Evolutionary conservation across 768 basidiomycete genomes (phyloP).

Genomic region (Suillus plorans): DNA sequence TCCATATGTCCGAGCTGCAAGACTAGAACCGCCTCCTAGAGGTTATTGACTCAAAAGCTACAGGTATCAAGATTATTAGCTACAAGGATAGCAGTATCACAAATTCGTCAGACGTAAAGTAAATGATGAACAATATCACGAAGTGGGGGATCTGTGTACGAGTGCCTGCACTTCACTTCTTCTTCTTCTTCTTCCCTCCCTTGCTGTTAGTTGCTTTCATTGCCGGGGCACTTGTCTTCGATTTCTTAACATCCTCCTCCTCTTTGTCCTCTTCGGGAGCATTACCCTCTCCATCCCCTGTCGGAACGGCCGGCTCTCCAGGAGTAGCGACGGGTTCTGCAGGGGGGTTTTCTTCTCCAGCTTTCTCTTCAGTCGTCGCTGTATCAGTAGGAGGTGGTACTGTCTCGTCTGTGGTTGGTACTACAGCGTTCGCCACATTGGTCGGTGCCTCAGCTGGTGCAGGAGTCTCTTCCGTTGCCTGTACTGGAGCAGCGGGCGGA

Average conservation of each 20-base stretch:
- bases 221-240: not conserved
- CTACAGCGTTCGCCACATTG: not conserved
- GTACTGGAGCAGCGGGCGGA: not conserved
- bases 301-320: slow-evolving; percentile 1
- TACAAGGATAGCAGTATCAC: not conserved
- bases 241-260: not conserved
- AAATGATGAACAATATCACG: not conserved
- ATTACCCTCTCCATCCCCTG: not conserved
- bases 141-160: not conserved
- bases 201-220: slow-evolving; percentile 4
- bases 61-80: not conserved
- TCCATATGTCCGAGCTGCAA: not conserved
- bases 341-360: not conserved
- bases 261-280: slow-evolving; percentile 9
- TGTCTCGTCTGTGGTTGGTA: not conserved
- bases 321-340: not conserved
- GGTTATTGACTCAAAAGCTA: not conserved
- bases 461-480: not conserved
- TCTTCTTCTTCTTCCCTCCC: slow-evolving; percentile 14
- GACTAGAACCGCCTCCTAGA: not conserved
- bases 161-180: slow-evolving; percentile 10
- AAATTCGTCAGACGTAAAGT: not conserved
- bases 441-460: not conserved
- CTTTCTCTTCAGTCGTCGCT: not conserved
- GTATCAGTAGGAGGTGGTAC: not conserved